A percentile compares a stretch with the other conserved stretches of the same genome.
phyloP scores from a whole-genome alignment of 2,329 filamentous ascomycete genomes.

The Aureobasidium sp. region DNA sequence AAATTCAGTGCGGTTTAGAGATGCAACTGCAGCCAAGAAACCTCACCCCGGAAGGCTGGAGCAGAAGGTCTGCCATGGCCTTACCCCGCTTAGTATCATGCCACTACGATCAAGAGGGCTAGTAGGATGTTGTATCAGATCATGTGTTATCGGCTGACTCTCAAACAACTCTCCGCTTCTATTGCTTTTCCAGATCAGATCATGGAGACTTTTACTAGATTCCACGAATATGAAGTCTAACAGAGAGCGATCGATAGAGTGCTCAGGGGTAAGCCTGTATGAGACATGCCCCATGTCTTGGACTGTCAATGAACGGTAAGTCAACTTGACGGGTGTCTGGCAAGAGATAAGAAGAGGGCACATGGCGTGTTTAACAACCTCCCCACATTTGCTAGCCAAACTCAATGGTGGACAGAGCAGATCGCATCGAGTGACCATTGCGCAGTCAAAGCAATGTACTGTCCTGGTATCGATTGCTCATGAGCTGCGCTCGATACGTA shows the following conservation, averaged over 20 bases:
- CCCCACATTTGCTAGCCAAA: constrained; percentile 1
- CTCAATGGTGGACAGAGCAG: neutral
- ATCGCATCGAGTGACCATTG: neutral
- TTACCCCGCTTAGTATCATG: neutral
- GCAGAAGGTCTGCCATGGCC: neutral
- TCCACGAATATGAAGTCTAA: neutral
- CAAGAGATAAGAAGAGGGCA: neutral
- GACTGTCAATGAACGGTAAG: neutral
- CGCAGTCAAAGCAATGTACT: too few species aligned
- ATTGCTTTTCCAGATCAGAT: neutral
- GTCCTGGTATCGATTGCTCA: neutral
- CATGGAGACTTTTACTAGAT: neutral
- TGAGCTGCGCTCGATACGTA: neutral
- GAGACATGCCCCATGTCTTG: neutral
- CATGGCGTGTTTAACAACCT: neutral
- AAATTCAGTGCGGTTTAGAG: neutral
- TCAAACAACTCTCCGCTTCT: neutral
- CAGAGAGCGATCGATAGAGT: neutral
- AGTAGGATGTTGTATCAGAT: neutral
- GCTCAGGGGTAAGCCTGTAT: neutral
- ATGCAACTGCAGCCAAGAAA: neutral
- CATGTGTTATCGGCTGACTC: neutral
- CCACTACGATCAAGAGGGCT: neutral
- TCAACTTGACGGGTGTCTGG: neutral
- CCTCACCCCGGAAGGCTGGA: neutral